Conservation (phyloP, 208 protist species). For the Sergeia podlipaevii region DNA sequence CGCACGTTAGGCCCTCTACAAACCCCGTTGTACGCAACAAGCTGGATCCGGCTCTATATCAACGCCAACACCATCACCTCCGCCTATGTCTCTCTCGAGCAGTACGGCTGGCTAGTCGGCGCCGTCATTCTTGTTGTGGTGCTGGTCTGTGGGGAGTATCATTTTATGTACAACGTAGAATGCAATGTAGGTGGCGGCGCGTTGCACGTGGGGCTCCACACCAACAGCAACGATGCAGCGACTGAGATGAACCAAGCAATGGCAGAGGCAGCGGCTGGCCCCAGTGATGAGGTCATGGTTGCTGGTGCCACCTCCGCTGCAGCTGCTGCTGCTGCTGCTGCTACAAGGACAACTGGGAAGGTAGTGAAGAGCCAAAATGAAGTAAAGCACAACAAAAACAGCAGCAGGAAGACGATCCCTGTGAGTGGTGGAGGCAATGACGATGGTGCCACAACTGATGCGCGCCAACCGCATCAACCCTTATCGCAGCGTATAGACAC, state of each 20-base stretch:
- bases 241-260: background rate
- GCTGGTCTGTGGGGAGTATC: constrained; percentile 9
- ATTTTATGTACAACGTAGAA: constrained; percentile 19
- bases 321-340: no score
- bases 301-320: no score
- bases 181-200: constrained; percentile 10
- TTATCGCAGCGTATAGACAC: no score
- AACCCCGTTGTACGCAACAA: constrained; percentile 5
- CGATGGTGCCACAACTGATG: no score
- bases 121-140: constrained; percentile 13
- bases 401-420: no score
- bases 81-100: constrained; percentile 17
- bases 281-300: no score
- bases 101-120: constrained; percentile 23
- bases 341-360: no score
- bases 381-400: no score
- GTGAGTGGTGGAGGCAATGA: no score
- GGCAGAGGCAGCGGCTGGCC: no score
- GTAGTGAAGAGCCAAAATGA: no score
- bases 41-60: constrained; percentile 21
- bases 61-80: background rate
- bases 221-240: background rate
- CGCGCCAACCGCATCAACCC: no score
- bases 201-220: background rate
- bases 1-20: background rate